Conservation (phyloP, 2,329 filamentous ascomycete genomes). For the Aspergillus flavus region DNA sequence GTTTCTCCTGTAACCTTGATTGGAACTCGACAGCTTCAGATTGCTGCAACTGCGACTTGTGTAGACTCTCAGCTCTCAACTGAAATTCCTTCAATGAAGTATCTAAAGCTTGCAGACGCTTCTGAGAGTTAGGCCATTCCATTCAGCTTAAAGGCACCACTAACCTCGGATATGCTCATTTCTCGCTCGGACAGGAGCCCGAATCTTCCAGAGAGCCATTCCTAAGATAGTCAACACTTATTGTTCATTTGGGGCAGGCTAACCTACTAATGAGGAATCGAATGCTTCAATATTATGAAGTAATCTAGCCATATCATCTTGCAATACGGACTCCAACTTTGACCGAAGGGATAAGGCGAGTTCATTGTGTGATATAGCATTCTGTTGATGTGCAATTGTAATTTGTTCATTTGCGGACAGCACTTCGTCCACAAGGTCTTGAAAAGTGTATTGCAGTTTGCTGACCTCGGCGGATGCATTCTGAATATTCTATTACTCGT, state of each 20-base stretch:
- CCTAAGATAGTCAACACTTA: constrained; percentile 25
- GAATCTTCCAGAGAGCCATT: constrained; percentile 34
- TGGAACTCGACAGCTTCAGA: constrained; percentile 32
- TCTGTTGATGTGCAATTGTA: constrained; percentile 27
- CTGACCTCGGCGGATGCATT: constrained; percentile 27
- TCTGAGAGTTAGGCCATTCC: constrained; percentile 20
- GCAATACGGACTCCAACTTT: constrained; percentile 36
- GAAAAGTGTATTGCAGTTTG: constrained; percentile 29
- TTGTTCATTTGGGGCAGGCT: constrained; percentile 7
- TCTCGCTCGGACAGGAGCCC: constrained; percentile 36
- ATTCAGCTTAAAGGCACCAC: background rate
- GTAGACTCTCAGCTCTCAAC: constrained; percentile 33
- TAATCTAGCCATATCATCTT: constrained; percentile 32
- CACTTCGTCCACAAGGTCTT: constrained; percentile 30
- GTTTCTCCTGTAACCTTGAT: constrained; percentile 28
- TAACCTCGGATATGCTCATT: constrained; percentile 36
- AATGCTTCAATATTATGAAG: constrained; percentile 32
- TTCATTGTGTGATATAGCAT: constrained; percentile 30
- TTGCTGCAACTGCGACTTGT: constrained; percentile 38
- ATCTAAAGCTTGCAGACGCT: constrained; percentile 42
- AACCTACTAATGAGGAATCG: constrained; percentile 38
- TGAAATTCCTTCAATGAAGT: constrained; percentile 36
- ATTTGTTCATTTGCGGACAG: constrained; percentile 32
- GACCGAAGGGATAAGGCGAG: constrained; percentile 34
- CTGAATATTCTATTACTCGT: constrained; percentile 34